phyloP scores from a whole-genome alignment of 2,329 filamentous ascomycete species.

The Trichoderma atroviride region DNA sequence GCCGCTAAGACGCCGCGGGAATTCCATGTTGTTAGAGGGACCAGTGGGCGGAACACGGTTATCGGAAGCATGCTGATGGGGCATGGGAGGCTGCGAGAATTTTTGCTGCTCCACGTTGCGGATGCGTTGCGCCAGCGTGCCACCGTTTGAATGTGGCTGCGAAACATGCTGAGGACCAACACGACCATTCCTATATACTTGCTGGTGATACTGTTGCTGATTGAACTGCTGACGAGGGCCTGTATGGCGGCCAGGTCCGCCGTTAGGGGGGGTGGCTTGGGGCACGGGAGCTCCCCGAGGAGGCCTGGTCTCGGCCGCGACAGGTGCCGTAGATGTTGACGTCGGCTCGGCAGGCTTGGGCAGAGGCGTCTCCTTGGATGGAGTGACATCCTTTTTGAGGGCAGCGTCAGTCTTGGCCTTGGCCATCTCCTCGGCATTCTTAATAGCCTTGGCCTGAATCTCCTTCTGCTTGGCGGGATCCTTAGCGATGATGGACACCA shows the following conservation, averaged over 20 bases:
- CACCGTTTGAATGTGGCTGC: conserved; percentile 48
- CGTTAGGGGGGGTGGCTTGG: conserved; percentile 36
- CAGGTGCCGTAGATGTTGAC: conserved; percentile 6
- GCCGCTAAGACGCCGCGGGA: conserved; percentile 56
- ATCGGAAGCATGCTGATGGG: conserved; percentile 61
- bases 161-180: conserved; percentile 47
- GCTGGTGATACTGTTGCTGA: conserved; percentile 50
- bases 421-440: conserved; percentile 67
- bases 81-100: conserved; percentile 47
- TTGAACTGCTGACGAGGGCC: conserved; percentile 53
- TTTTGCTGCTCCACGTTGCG: conserved; percentile 57
- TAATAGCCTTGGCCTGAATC: conserved; percentile 85
- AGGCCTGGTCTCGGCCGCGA: conserved; percentile 35
- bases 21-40: conserved; percentile 62
- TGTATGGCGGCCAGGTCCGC: conserved; percentile 48
- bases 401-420: conserved; percentile 55
- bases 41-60: conserved; percentile 73
- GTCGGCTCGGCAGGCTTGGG: conserved; percentile 39
- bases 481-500: conserved; percentile 94
- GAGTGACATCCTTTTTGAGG: conserved; percentile 46
- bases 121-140: conserved; percentile 54
- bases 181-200: conserved; percentile 54
- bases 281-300: conserved; percentile 42
- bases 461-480: conserved; percentile 92
- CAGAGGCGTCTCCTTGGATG: conserved; percentile 50